Evolutionary conservation across 768 basidiomycete genomes (phyloP).

Genomic region (Peribolospora baueri): DNA sequence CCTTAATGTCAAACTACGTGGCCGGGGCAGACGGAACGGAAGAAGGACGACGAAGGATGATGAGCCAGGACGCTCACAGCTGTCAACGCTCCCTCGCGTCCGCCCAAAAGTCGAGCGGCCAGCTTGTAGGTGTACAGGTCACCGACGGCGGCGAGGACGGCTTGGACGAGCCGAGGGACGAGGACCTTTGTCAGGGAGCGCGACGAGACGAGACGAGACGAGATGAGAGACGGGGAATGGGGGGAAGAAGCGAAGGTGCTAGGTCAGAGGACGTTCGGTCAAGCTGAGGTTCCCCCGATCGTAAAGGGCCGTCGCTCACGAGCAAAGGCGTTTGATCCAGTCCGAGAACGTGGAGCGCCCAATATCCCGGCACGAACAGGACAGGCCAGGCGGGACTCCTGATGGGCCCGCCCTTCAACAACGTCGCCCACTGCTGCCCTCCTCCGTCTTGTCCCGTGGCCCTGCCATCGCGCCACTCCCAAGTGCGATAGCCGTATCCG

Average conservation of each 20-base stretch:
- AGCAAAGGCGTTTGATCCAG: constrained; percentile 35
- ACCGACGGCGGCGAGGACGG: constrained; percentile 36
- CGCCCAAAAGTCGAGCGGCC: constrained; percentile 33
- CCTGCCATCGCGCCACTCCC: constrained; percentile 51
- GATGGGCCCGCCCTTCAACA: constrained; percentile 30
- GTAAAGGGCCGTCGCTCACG: constrained; percentile 25
- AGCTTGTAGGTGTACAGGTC: constrained; percentile 45
- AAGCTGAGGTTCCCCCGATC: too few relatives aligned
- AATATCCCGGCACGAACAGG: constrained; percentile 55
- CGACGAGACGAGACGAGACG: neutral
- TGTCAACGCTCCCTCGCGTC: constrained; percentile 31
- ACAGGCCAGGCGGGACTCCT: constrained; percentile 61
- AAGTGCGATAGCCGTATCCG: constrained; percentile 74
- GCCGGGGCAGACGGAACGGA: neutral
- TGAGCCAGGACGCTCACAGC: neutral
- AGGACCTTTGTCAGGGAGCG: constrained; percentile 28
- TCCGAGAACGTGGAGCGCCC: constrained; percentile 33
- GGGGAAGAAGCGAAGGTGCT: constrained; percentile 4
- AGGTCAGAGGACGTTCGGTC: too few relatives aligned
- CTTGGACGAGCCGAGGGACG: constrained; percentile 29
- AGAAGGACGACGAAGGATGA: constrained; percentile 27
- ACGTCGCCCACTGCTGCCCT: neutral
- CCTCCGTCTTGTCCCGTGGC: neutral
- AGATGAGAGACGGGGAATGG: neutral
- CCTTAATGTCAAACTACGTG: neutral